Percentiles rank a stretch among this genome's conserved stretches.
Evolutionary conservation across 495 filamentous ascomycete species (phyloP).

Genomic region (Penicillium waksmanii): DNA sequence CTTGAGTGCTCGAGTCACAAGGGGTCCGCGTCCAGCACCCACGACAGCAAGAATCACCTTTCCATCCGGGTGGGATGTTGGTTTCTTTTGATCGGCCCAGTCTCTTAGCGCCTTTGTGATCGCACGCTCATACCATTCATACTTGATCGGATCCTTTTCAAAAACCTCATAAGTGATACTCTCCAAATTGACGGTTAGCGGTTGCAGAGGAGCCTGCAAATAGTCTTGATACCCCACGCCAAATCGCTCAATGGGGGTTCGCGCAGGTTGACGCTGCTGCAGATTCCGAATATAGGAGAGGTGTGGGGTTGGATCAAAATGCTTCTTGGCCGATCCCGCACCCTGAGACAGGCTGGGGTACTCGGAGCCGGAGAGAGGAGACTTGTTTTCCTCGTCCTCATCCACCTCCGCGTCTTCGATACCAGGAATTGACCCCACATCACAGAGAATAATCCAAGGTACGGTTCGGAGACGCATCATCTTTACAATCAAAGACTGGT

Average conservation of each 20-base stretch:
- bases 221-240: constrained; percentile 89
- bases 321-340: constrained; percentile 49
- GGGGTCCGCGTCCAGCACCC: constrained; percentile 87
- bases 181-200: constrained; percentile 93
- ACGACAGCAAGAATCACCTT: constrained; percentile 89
- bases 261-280: constrained; percentile 77
- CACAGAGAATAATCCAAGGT: constrained; percentile 81
- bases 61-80: constrained; percentile 67
- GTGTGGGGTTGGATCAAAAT: constrained; percentile 65
- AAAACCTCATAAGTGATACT: constrained; percentile 98
- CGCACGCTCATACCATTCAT: constrained; percentile 90
- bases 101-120: constrained; percentile 82
- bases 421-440: constrained; percentile 70
- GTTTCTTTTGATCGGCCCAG: constrained; percentile 71
- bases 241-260: constrained; percentile 66
- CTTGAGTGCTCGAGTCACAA: constrained; percentile 81
- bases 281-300: constrained; percentile 82
- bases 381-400: constrained; percentile 28
- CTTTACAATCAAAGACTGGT: constrained; percentile 76
- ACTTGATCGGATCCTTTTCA: constrained; percentile 97
- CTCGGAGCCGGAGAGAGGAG: constrained; percentile 50
- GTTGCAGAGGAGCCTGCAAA: constrained; percentile 91
- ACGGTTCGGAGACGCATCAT: constrained; percentile 81
- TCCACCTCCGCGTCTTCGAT: constrained; percentile 45
- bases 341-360: constrained; percentile 72